phyloP scores from a whole-genome alignment of 306 rosid genomes.

The Macrotyloma uniflorum region DNA sequence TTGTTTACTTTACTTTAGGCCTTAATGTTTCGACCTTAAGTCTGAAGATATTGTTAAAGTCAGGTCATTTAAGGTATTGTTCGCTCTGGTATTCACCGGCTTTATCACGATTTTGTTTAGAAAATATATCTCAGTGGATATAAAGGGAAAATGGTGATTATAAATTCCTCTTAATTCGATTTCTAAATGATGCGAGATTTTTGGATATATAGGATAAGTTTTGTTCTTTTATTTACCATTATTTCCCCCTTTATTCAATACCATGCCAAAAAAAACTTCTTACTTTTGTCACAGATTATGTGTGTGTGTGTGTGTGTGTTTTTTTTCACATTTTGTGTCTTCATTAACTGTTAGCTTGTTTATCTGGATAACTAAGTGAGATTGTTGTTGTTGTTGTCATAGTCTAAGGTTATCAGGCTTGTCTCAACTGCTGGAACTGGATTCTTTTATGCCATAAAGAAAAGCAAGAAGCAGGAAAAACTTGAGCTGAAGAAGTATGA shows the following conservation, averaged over 20 bases:
- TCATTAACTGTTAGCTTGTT: not conserved
- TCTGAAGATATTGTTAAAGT: no score
- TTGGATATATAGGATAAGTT: no score
- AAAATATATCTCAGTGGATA: no score
- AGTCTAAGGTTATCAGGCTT: constrained; percentile 36
- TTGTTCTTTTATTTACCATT: not conserved
- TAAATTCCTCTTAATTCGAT: no score
- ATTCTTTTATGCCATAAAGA: constrained; percentile 62
- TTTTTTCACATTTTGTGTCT: not conserved
- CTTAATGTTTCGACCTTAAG: no score
- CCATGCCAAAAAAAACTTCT: not conserved
- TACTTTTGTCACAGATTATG: not conserved
- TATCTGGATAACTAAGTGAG: not conserved
- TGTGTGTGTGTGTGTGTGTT: no score
- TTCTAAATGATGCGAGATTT: no score
- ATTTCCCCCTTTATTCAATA: not conserved
- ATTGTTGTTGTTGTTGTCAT: not conserved
- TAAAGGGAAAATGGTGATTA: no score
- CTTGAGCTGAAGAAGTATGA: constrained; percentile 63
- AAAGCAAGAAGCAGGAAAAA: constrained; percentile 52
- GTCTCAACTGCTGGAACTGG: constrained; percentile 63
- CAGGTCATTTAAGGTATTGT: no score
- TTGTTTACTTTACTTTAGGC: no score
- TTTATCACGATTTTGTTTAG: no score
- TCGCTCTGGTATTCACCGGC: no score